Evolutionary conservation across 805 yeast genomes (phyloP).

Genomic region (Clavispora vitiphila): DNA sequence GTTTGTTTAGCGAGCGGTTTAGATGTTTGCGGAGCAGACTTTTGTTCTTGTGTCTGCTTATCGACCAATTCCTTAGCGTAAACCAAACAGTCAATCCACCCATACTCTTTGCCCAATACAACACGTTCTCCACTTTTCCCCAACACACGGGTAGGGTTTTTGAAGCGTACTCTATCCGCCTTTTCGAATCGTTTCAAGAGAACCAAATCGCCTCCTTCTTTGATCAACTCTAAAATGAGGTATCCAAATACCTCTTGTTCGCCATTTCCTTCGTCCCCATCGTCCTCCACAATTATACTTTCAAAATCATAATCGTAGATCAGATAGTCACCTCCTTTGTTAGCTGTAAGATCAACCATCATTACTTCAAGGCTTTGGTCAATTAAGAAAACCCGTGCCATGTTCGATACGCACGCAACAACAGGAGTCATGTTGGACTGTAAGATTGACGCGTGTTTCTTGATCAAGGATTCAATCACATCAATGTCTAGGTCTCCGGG

Average conservation of each 20-base stretch:
- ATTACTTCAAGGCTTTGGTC: conserved; percentile 23
- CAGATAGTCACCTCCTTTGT: conserved; percentile 42
- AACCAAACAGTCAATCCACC: conserved; percentile 69
- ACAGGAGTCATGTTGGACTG: conserved; percentile 23
- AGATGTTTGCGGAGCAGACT: not conserved
- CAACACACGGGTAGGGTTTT: conserved; percentile 23
- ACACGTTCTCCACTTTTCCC: conserved; percentile 24
- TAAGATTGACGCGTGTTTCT: conserved; percentile 16
- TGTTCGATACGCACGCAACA: conserved; percentile 34
- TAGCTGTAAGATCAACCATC: conserved; percentile 40
- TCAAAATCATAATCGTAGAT: conserved; percentile 80
- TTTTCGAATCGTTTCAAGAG: conserved; percentile 40
- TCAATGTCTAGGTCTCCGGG: conserved; percentile 20
- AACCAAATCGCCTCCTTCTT: conserved; percentile 48
- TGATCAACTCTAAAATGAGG: conserved; percentile 57
- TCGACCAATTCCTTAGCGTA: conserved; percentile 53
- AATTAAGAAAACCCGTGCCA: conserved; percentile 38
- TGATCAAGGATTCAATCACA: conserved; percentile 29
- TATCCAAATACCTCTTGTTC: conserved; percentile 55
- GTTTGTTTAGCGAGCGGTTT: conserved; percentile 1
- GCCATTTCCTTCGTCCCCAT: conserved; percentile 1
- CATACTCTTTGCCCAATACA: conserved; percentile 43
- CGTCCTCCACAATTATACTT: conserved; percentile 11
- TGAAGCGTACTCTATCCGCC: conserved; percentile 28
- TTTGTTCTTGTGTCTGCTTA: conserved; percentile 4